phyloP scores from a whole-genome alignment of 345 rosid species.

The Noccaea caerulescens region DNA sequence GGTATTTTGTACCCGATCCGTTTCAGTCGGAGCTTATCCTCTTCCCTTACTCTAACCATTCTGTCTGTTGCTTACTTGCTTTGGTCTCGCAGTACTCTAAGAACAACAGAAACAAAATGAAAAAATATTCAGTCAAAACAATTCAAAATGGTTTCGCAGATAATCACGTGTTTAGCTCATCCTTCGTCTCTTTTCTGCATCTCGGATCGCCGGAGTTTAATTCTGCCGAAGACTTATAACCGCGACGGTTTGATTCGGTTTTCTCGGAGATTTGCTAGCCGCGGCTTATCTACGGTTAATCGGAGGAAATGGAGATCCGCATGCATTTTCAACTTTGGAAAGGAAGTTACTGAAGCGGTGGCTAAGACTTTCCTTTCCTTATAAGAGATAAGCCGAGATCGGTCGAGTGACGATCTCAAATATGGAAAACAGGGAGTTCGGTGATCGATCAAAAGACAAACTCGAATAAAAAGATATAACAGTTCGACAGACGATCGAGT shows the following conservation, averaged over 20 bases:
- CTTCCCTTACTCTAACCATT: constrained; percentile 22
- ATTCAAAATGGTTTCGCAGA: constrained; percentile 48
- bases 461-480: too few relatives aligned
- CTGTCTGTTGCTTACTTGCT: too few relatives aligned
- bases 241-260: constrained; percentile 29
- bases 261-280: constrained; percentile 35
- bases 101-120: neutral
- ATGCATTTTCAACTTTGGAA: constrained; percentile 56
- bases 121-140: neutral
- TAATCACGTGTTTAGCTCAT: constrained; percentile 47
- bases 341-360: constrained; percentile 33
- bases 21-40: constrained; percentile 41
- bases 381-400: too few relatives aligned
- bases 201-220: constrained; percentile 28
- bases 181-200: constrained; percentile 46
- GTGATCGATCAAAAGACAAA: too few relatives aligned
- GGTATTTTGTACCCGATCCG: constrained; percentile 24
- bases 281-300: constrained; percentile 29
- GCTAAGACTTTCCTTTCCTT: too few relatives aligned
- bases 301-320: constrained; percentile 38
- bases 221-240: neutral
- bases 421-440: too few relatives aligned
- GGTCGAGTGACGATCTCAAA: too few relatives aligned
- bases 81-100: too few relatives aligned
- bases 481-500: too few relatives aligned